phyloP scores from a whole-genome alignment of 108 stramenopile genomes.

The Cyclotella kingstonii region DNA sequence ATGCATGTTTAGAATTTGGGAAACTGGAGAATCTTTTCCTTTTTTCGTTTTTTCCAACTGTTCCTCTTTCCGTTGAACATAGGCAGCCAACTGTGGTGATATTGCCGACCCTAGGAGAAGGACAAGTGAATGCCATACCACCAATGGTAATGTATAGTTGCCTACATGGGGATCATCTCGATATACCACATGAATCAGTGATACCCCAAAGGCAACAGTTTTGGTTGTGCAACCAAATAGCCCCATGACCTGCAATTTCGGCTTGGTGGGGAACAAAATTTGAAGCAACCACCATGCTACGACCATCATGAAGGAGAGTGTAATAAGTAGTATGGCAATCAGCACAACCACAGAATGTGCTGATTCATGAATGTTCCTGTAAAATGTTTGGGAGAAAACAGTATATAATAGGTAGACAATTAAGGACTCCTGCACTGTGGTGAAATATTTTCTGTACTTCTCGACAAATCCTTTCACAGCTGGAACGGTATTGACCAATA shows the following conservation, averaged over 20 bases:
- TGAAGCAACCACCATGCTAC: slow-evolving; percentile 49
- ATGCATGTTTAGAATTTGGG: no score
- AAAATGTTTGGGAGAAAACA: slow-evolving; percentile 65
- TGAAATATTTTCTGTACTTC: slow-evolving; percentile 47
- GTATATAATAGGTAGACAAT: slow-evolving; percentile 66
- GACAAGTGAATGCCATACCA: slow-evolving; percentile 79
- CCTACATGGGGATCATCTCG: slow-evolving; percentile 46
- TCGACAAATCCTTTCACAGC: slow-evolving; percentile 45
- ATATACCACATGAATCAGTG: slow-evolving; percentile 69
- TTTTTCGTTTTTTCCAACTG: no score
- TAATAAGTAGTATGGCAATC: slow-evolving; percentile 43
- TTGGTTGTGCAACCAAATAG: slow-evolving; percentile 68
- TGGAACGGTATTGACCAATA: slow-evolving; percentile 42
- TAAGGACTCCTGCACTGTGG: slow-evolving; percentile 46
- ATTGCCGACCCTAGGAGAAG: slow-evolving; percentile 53
- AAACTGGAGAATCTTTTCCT: no score
- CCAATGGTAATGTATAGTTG: slow-evolving; percentile 60
- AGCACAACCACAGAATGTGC: slow-evolving; percentile 45
- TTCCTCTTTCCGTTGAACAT: no score
- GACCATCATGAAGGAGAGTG: slow-evolving; percentile 46
- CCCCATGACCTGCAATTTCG: slow-evolving; percentile 58
- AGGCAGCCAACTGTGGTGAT: neutral
- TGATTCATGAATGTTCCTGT: slow-evolving; percentile 20
- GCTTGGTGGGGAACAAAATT: slow-evolving; percentile 42
- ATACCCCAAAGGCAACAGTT: slow-evolving; percentile 72